These are phyloP conservation scores for Amniculicola lignicola DNA, from an alignment of 495 filamentous ascomycete species.

Conservation along the genomic window DNA sequence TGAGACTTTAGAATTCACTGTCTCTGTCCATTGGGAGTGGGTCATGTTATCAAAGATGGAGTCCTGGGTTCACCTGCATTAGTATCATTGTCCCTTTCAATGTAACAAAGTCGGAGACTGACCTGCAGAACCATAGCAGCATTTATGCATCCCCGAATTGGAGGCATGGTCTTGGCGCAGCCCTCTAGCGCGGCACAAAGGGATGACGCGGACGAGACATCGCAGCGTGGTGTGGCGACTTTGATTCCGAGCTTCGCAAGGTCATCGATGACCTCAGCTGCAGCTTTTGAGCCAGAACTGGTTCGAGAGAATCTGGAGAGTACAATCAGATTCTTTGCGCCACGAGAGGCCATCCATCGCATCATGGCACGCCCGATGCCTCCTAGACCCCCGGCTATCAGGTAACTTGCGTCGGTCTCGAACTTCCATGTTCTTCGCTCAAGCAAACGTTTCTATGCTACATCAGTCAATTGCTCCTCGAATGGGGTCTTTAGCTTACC, in stretches of 20 bases:
- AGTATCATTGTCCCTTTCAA: neutral
- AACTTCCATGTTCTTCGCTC: no score
- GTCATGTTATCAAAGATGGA: constrained; percentile 1
- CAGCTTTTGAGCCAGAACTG: neutral
- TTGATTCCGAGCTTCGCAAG: neutral
- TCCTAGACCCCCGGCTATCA: constrained; percentile 27
- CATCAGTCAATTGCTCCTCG: neutral
- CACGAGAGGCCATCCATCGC: constrained; percentile 28
- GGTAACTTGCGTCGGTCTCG: constrained; percentile 12
- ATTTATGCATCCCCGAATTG: constrained; percentile 34
- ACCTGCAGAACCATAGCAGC: constrained; percentile 30
- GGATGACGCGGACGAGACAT: neutral
- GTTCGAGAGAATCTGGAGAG: constrained; percentile 12
- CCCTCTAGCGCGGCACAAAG: neutral
- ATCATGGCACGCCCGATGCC: constrained; percentile 20
- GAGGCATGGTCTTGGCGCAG: constrained; percentile 1
- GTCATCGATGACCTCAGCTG: neutral
- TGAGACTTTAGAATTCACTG: constrained; percentile 5
- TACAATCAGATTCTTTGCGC: constrained; percentile 26
- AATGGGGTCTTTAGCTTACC: neutral
- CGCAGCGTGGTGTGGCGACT: neutral
- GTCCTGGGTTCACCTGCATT: neutral
- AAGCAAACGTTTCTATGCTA: neutral
- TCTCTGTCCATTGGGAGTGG: neutral
- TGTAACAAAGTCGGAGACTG: constrained; percentile 19